These are phyloP conservation scores for Potentilla sterilis DNA, from an alignment of 306 rosid species.

Conservation along the genomic window DNA sequence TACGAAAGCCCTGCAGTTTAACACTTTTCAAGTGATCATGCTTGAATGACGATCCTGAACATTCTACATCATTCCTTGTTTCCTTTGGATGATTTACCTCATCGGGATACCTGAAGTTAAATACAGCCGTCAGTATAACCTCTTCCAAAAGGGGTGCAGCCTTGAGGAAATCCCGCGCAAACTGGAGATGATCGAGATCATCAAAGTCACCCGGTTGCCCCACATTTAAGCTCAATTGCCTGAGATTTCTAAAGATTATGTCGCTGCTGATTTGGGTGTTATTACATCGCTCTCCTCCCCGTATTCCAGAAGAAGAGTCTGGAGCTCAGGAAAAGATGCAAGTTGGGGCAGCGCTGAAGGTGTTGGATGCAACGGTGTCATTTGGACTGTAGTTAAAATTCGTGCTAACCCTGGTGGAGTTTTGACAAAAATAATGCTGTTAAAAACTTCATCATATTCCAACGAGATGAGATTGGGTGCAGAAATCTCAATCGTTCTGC, in stretches of 20 bases:
- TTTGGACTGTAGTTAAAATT: too few species aligned
- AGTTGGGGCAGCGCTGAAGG: not conserved
- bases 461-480: not conserved
- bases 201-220: not conserved
- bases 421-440: not conserved
- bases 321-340: not conserved
- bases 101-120: not conserved
- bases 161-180: not conserved
- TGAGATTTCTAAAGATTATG: not conserved
- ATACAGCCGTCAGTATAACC: not conserved
- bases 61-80: not conserved
- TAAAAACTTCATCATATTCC: not conserved
- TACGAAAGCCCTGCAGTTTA: not conserved
- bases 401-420: not conserved
- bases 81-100: not conserved
- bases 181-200: not conserved
- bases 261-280: not conserved
- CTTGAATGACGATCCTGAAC: not conserved
- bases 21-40: not conserved
- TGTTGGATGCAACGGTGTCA: not conserved
- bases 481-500: not conserved
- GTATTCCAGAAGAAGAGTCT: too few species aligned
- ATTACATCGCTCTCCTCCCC: not conserved
- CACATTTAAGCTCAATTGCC: not conserved
- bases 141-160: conserved; percentile 1